phyloP scores from a whole-genome alignment of 2,329 filamentous ascomycete genomes.

The Ophidiomyces ophidiicola region DNA sequence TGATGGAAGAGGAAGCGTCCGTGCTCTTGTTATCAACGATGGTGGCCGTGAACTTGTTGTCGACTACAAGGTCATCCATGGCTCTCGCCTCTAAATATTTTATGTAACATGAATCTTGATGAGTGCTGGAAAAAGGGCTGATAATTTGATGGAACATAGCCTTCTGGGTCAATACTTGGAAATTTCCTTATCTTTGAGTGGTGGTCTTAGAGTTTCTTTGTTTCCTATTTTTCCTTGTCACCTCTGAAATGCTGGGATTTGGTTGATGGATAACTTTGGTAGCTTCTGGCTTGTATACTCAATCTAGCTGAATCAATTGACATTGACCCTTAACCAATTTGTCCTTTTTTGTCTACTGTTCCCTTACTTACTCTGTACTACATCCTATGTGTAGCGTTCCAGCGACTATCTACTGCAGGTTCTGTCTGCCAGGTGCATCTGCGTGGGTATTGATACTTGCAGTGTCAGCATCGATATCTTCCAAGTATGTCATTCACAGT shows the following conservation, averaged over 20 bases:
- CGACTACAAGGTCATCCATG: conserved; percentile 97
- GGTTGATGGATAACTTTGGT: conserved; percentile 6
- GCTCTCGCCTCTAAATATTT: conserved; percentile 47
- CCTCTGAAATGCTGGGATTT: conserved; percentile 9
- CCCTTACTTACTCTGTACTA: no score
- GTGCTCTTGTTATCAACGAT: conserved; percentile 91
- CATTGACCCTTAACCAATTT: conserved; percentile 3
- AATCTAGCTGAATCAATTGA: conserved; percentile 6
- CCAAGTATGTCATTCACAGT: no score
- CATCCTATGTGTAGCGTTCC: no score
- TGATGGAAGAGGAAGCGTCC: conserved; percentile 83
- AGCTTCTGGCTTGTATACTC: conserved; percentile 6
- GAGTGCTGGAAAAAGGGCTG: conserved; percentile 6
- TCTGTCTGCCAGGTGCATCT: background rate
- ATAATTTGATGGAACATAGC: conserved; percentile 6
- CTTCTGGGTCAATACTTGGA: conserved; percentile 6
- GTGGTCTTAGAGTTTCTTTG: conserved; percentile 5
- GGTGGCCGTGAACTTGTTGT: conserved; percentile 87
- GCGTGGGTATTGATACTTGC: no score
- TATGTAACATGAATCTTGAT: background rate
- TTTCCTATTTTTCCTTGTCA: conserved; percentile 3
- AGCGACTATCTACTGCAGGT: no score
- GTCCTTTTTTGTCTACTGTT: no score
- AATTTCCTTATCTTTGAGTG: conserved; percentile 4
- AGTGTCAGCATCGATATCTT: no score